Base-by-base conservation (phyloP, 306 rosid species). In the Mimosa pudica region DNA sequence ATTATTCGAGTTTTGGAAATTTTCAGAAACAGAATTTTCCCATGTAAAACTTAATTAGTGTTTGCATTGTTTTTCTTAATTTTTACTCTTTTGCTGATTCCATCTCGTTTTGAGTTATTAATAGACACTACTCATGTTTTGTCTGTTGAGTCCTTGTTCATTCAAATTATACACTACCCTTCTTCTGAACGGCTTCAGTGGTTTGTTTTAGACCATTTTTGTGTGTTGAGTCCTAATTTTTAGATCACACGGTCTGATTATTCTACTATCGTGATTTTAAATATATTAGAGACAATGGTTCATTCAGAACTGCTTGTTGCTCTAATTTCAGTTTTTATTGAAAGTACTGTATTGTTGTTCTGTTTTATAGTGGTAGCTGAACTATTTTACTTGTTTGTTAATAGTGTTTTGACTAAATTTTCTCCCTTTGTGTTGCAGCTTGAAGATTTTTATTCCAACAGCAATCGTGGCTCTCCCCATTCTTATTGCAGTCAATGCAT, bases 401-500 rank as follows among this genome's bases (percentile, higher is more conserved):
- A 5, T 24, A 65, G 13, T 44, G 36, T 55, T 77, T 11, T 72
- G 67, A 75, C 42, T 48, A 51, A 3, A 61, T 77, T 58, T 57
- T 79, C 66, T 58, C 24, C 79, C 42, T 16, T 58, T 60, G 41
- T 76, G 12, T 65, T 74, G 45, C 90, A 95, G 99, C 70, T 85
- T 95, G 79, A 95, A 95, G 89, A 88, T 95, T 82, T 95, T 95
- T 82, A 77, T 89, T 69, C 99, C 98, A 24, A 66, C 86, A 58
- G 70, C 98, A 18, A 58, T 93, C 71, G 89, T 93, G 73, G 97
- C 99, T n/a, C 98, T 95, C 67, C 88, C 93, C 77, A 71, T 93
- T 70, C 96, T 95, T 73, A 91, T 95, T 75, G 98, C 98, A 44
- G 99, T 95, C 77, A 95, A 95, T 87, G 93, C 90, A 13, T 95